A percentile compares a stretch with the other conserved stretches of the same genome.
These are phyloP conservation scores for Escallonia rubra DNA, from an alignment of 129 eudicot genomes.

Conservation along the genomic window DNA sequence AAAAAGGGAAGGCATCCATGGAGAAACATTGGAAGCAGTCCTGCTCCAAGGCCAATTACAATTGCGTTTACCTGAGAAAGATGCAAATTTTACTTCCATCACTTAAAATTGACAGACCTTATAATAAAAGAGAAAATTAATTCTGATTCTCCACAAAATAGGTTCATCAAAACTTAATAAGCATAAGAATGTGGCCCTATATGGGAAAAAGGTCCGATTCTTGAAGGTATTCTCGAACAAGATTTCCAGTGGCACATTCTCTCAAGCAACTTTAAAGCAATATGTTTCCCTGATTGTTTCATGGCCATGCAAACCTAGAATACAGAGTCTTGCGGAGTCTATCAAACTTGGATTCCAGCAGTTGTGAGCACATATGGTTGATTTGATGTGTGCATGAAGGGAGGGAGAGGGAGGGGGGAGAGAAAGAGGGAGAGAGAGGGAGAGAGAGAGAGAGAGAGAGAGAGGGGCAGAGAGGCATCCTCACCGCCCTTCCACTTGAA, in stretches of 20 bases:
- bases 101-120: not conserved
- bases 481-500: constrained; percentile 50
- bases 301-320: not conserved
- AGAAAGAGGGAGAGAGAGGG: too few relatives aligned
- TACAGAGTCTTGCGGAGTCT: too few relatives aligned
- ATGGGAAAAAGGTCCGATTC: not conserved
- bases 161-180: not conserved
- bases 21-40: constrained; percentile 93
- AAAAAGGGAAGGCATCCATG: constrained; percentile 50
- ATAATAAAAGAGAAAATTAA: not conserved
- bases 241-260: too few relatives aligned
- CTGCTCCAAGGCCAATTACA: constrained; percentile 97
- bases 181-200: not conserved
- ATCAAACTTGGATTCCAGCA: too few relatives aligned
- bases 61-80: constrained; percentile 61
- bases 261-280: too few relatives aligned
- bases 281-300: not conserved
- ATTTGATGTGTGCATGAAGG: too few relatives aligned
- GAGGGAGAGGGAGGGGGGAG: too few relatives aligned
- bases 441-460: too few relatives aligned
- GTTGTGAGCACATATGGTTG: too few relatives aligned
- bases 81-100: constrained; percentile 7
- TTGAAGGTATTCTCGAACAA: not conserved
- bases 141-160: not conserved
- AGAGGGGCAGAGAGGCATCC: constrained; percentile 1